Base-by-base conservation (phyloP, 129 eudicot genomes). In the Mikania micrantha region DNA sequence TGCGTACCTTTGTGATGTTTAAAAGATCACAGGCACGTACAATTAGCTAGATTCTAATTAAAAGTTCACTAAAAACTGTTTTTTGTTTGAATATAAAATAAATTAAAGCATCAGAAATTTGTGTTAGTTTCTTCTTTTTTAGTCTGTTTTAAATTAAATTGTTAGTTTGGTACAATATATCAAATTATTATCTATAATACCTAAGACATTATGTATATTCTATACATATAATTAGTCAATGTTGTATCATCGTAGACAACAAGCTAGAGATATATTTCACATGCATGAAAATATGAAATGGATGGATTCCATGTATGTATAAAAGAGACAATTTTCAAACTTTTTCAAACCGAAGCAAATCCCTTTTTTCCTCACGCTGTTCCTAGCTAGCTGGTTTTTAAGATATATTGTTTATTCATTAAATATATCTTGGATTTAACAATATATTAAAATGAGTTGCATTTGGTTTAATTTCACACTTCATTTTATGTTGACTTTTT, bases 291-390 rank as follows among this genome's bases (percentile, higher is more conserved):
- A 8, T 54, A 42, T 47, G 69, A 45, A n/a, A 60, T 69, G 80
- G n/a, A n/a, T 57, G 47, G 60, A 58, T 16, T 60, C 34, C 44
- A 49, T 39, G 67, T 77, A 49, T 39, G 67, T 77, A n/a, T 66
- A 73, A 81, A 80, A 66, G 78, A 76, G 82, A 48, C 67, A 61
- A 24, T 57, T 72, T 64, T 76, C 90, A 77, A 42, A 58, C 74
- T 69, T 70, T 78, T 77, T 81, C 76, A 81, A 81, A 73, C 70
- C 56, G 52, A 77, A 73, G 78, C 60, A 72, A 72, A 45, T 29
- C 80, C 81, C 64, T 7, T 15, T 64, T 76, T 75, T 61, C 65
- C 75, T 76, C 81, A 32, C 35, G 31, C 25, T 76, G 75, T 56
- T 77, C 73, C 67, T 72, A 66, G 75, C 67, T 72, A 66, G 75